phyloP scores from a whole-genome alignment of 2,329 filamentous ascomycete species.

The Calonectria ilicicola region DNA sequence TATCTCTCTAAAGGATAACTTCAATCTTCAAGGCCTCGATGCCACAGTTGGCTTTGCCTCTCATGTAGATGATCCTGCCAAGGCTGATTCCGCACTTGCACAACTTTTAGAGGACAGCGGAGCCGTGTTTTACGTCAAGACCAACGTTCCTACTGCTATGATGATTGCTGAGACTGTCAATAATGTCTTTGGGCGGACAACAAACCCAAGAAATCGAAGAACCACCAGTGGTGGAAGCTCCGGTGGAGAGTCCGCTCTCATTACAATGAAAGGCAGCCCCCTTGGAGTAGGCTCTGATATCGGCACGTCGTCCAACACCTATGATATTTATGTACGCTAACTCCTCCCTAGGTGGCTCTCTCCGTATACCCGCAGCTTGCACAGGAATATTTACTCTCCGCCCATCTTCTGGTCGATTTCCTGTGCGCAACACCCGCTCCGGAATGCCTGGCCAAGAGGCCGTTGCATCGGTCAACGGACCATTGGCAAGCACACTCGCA shows the following conservation, averaged over 20 bases:
- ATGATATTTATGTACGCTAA: not conserved
- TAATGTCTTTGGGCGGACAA: slow-evolving; percentile 72
- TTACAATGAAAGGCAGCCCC: slow-evolving; percentile 68
- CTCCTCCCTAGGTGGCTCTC: slow-evolving; percentile 56
- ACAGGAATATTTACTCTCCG: slow-evolving; percentile 69
- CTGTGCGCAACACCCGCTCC: slow-evolving; percentile 63
- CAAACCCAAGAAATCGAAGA: slow-evolving; percentile 70
- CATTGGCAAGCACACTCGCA: slow-evolving; percentile 66
- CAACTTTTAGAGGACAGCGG: slow-evolving; percentile 59
- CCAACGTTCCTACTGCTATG: slow-evolving; percentile 71
- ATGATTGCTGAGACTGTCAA: slow-evolving; percentile 78
- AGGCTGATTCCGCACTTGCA: slow-evolving; percentile 54
- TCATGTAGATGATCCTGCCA: slow-evolving; percentile 69
- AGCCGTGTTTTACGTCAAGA: slow-evolving; percentile 69
- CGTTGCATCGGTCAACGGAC: slow-evolving; percentile 73
- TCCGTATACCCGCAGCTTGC: slow-evolving; percentile 66
- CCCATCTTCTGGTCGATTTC: slow-evolving; percentile 70
- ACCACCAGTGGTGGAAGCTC: slow-evolving; percentile 74
- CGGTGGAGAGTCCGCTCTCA: slow-evolving; percentile 75
- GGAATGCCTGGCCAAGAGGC: slow-evolving; percentile 75
- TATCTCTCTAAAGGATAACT: slow-evolving; percentile 78
- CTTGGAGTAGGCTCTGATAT: slow-evolving; percentile 76
- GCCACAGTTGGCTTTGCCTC: slow-evolving; percentile 73
- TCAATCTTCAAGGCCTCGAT: slow-evolving; percentile 71
- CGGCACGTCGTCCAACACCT: slow-evolving; percentile 34